Conservation (phyloP, 257 asterid species). For the Penstemon newberryi region DNA sequence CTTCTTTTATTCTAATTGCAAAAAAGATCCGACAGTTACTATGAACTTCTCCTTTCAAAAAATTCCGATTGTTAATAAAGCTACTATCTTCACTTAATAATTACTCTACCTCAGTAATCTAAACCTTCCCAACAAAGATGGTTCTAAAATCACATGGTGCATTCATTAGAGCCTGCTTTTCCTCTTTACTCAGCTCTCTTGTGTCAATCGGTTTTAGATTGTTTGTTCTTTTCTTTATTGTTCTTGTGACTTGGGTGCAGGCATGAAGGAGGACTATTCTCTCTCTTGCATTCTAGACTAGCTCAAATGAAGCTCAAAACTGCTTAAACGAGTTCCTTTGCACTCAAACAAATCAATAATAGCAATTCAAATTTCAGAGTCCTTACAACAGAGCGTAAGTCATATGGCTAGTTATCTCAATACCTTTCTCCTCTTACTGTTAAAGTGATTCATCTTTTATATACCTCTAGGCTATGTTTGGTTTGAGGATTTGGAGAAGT, state of each 20-base stretch:
- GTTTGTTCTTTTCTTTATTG: neutral
- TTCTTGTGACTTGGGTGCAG: conserved; percentile 42
- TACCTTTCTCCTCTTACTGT: conserved; percentile 2
- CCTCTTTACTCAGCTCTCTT: too few species aligned
- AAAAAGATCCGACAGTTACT: too few species aligned
- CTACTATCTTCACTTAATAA: neutral
- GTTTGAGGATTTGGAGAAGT: too few species aligned
- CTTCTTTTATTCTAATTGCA: too few species aligned
- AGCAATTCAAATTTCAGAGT: conserved; percentile 29
- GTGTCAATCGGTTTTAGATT: too few species aligned
- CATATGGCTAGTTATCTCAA: conserved; percentile 1
- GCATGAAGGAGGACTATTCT: conserved; percentile 76
- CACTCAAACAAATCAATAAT: conserved; percentile 30
- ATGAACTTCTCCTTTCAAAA: too few species aligned
- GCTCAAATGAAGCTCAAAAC: conserved; percentile 40
- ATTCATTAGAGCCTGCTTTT: too few species aligned
- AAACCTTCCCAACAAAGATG: too few species aligned
- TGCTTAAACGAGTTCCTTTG: conserved; percentile 36
- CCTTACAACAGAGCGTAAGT: conserved; percentile 75
- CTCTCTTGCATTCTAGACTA: conserved; percentile 48
- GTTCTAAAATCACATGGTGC: too few species aligned
- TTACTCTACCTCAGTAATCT: neutral
- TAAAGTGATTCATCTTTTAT: neutral
- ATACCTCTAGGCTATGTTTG: neutral
- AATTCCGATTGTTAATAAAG: neutral